Conservation (phyloP, 495 filamentous ascomycete species). For the Lophium mytilinum region DNA sequence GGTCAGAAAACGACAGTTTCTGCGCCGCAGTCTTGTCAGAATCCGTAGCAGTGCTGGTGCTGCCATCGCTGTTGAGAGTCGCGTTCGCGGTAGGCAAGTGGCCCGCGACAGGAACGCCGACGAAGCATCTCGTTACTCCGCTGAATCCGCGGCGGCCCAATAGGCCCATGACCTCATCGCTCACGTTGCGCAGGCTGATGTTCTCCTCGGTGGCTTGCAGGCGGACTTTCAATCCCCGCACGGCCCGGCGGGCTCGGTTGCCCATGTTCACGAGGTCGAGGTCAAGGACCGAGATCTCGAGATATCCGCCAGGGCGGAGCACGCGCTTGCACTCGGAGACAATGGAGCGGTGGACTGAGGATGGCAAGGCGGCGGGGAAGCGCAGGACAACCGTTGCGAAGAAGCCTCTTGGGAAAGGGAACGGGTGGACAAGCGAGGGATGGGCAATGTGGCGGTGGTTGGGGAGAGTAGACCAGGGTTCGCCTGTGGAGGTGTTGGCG, state of each 20-base stretch:
- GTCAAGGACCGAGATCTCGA: conserved; percentile 45
- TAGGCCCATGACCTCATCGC: conserved; percentile 68
- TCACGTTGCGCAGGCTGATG: conserved; percentile 62
- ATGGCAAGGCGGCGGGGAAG: conserved; percentile 70
- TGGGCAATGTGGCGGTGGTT: conserved; percentile 75
- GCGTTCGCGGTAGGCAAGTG: conserved; percentile 37
- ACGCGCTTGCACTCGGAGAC: conserved; percentile 86
- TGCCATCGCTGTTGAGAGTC: conserved; percentile 18
- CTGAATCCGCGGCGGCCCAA: conserved; percentile 74
- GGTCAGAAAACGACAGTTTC: conserved; percentile 28
- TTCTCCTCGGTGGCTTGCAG: conserved; percentile 56
- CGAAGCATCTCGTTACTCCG: conserved; percentile 76
- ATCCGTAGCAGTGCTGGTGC: background rate
- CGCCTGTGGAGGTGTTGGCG: conserved; percentile 35
- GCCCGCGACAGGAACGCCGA: conserved; percentile 84
- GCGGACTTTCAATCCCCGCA: conserved; percentile 68
- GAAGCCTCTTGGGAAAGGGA: conserved; percentile 81
- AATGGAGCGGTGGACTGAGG: conserved; percentile 66
- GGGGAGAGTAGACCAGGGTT: conserved; percentile 41
- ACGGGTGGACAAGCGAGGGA: conserved; percentile 53
- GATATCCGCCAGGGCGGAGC: conserved; percentile 77
- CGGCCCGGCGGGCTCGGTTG: conserved; percentile 61
- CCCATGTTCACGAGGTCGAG: conserved; percentile 39
- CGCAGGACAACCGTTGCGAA: conserved; percentile 83
- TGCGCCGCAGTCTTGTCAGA: conserved; percentile 11